A percentile compares a stretch with the other conserved stretches of the same genome.
Evolutionary conservation across 306 rosid genomes (phyloP).

Genomic region (Fragaria ananassa): DNA sequence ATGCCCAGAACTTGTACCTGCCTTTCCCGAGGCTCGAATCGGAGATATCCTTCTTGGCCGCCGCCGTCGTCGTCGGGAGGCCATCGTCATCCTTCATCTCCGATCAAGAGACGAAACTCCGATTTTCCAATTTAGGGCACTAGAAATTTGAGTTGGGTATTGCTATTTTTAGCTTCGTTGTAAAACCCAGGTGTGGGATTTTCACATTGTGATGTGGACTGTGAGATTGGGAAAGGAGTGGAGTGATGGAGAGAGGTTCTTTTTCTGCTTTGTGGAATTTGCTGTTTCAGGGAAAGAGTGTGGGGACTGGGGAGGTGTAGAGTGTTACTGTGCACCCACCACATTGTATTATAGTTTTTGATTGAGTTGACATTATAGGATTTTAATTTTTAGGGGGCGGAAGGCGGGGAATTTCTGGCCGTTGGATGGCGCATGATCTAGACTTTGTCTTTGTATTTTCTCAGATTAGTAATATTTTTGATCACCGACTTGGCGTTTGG

Average conservation of each 20-base stretch:
- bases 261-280: background rate
- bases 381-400: background rate
- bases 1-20: conserved; percentile 88
- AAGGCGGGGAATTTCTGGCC: background rate
- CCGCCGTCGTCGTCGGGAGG: conserved; percentile 62
- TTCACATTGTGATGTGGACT: background rate
- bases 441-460: too few species aligned
- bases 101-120: conserved; percentile 13
- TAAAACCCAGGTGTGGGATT: background rate
- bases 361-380: background rate
- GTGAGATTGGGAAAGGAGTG: background rate
- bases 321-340: background rate
- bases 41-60: conserved; percentile 51
- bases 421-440: background rate
- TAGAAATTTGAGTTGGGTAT: background rate
- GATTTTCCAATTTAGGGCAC: background rate
- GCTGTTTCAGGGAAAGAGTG: background rate
- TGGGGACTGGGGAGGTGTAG: background rate
- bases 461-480: too few species aligned
- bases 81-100: conserved; percentile 87
- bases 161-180: background rate
- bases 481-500: background rate
- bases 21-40: conserved; percentile 73
- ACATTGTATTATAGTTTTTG: background rate
- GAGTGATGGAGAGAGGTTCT: background rate